These are phyloP conservation scores for Ophiocytium majus DNA, from an alignment of 352 stramenopile species.

Conservation along the genomic window DNA sequence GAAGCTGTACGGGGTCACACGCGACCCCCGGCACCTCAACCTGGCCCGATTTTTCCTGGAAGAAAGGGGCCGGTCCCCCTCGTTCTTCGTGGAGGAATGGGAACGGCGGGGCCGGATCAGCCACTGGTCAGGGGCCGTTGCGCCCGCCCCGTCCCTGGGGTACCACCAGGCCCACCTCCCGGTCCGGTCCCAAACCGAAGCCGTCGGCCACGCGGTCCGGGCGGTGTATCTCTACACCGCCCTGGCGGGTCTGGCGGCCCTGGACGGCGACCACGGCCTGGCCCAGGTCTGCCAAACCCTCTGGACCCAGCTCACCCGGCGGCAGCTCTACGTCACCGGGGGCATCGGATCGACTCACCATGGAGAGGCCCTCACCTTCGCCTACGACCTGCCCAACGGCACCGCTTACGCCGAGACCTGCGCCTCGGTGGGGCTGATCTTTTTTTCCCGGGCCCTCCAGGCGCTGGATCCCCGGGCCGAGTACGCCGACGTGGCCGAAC, in stretches of 20 bases:
- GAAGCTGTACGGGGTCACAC: background rate
- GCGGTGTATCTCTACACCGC: background rate
- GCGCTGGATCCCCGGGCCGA: background rate
- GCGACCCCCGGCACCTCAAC: background rate
- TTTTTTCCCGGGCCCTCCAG: background rate
- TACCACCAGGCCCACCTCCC: constrained; percentile 3
- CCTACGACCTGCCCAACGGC: background rate
- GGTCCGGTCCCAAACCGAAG: background rate
- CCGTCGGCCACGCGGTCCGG: constrained; percentile 5
- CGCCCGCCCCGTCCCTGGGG: no score
- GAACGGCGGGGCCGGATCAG: no score
- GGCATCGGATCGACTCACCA: background rate
- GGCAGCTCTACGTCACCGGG: background rate
- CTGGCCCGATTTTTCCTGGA: background rate
- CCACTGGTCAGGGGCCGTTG: no score
- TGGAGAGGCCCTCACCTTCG: background rate
- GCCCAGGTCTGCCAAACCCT: background rate
- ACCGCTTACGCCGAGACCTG: background rate
- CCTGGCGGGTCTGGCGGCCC: background rate
- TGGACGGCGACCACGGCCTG: background rate
- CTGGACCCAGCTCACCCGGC: background rate
- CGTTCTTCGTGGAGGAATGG: no score
- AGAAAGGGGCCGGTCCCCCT: background rate
- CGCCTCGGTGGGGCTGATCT: background rate
- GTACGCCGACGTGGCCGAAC: background rate